These are phyloP conservation scores for Blastomyces silverae DNA, from an alignment of 2,329 filamentous ascomycete species.

Conservation along the genomic window DNA sequence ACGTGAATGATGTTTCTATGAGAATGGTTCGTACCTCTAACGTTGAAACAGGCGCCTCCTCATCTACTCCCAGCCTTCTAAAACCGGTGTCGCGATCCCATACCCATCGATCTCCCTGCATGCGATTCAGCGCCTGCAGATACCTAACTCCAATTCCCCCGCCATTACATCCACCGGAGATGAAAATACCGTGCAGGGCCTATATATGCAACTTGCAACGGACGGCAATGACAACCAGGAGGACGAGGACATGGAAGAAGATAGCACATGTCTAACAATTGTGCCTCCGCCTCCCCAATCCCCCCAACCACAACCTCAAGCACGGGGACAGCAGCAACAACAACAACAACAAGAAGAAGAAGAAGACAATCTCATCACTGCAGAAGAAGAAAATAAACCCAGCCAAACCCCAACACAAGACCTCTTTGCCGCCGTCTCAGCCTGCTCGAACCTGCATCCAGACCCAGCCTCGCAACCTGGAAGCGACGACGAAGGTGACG, in stretches of 20 bases:
- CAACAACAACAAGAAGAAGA: not conserved
- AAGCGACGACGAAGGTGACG: slow-evolving; percentile 32
- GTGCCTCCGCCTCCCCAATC: slow-evolving; percentile 31
- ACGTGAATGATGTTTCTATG: not conserved
- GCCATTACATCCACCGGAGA: slow-evolving; percentile 7
- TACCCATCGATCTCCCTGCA: slow-evolving; percentile 46
- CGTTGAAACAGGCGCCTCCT: slow-evolving; percentile 38
- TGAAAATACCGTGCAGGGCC: slow-evolving; percentile 35
- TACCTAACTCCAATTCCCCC: slow-evolving; percentile 27
- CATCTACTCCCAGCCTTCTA: slow-evolving; percentile 34
- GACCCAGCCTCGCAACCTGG: slow-evolving; percentile 37
- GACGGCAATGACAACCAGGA: slow-evolving; percentile 26
- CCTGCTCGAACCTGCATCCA: slow-evolving; percentile 45
- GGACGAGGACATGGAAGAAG: slow-evolving; percentile 37
- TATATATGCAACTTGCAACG: slow-evolving; percentile 45
- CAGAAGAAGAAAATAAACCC: slow-evolving; percentile 25
- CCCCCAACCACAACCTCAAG: slow-evolving; percentile 14
- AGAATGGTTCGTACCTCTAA: not conserved
- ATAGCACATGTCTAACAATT: slow-evolving; percentile 40
- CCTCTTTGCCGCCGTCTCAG: slow-evolving; percentile 42
- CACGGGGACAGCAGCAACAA: slow-evolving; percentile 14
- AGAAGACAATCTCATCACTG: slow-evolving; percentile 12
- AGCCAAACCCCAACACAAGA: slow-evolving; percentile 36
- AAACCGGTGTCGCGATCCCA: slow-evolving; percentile 40
- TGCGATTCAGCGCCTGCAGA: slow-evolving; percentile 41